Base-by-base conservation (phyloP, 2,329 filamentous ascomycete genomes). In the Fusarium anguioides region DNA sequence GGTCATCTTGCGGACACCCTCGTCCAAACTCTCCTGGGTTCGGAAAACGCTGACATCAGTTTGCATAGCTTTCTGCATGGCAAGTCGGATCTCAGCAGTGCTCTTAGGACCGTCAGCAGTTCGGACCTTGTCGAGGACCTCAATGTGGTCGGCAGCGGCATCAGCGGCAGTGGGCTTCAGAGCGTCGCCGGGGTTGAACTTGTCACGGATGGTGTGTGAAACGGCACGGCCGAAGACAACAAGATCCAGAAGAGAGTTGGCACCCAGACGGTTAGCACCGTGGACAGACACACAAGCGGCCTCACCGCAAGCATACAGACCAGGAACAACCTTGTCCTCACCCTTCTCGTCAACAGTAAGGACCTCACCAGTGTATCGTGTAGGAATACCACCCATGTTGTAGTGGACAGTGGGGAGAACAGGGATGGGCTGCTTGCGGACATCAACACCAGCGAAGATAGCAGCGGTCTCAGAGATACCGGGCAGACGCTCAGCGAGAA, bases 351-450 rank as follows among this genome's bases (percentile, higher is more conserved):
- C 93, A 50, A 97, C 84, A 18, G 93, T 96, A 72, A 99, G 82
- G 64, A 98, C 96, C 83, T 99, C 94, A 80, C 96, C 95, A 66
- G 93, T 97, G 87, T 97, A 98, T 77, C 93, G 93, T 72, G 96
- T 98, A 50, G 95, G 95, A 73, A 99, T 97, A 87, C 96, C 95
- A 81, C 95, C 95, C 96, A 98, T 99, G 87, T 97, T 97, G 88
- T 99, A 99, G 86, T 99, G 94, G 72, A 97, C 95, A 41, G 95
- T 98, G 59, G 95, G 95, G 66, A 98, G 86, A 70, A 98, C 95
- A 64, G 95, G 95, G 73, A 98, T 98, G 70, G 95, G 95, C 83
- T 97, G 92, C 86, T 97, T 97, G 77, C 90, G 91, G 72, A 99
- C 95, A 80, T 99, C 96, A 74, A 99, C 94, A 83, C 96, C 95